These are phyloP conservation scores for Aspergillus hancockii DNA, from an alignment of 495 filamentous ascomycete species.

Conservation along the genomic window DNA sequence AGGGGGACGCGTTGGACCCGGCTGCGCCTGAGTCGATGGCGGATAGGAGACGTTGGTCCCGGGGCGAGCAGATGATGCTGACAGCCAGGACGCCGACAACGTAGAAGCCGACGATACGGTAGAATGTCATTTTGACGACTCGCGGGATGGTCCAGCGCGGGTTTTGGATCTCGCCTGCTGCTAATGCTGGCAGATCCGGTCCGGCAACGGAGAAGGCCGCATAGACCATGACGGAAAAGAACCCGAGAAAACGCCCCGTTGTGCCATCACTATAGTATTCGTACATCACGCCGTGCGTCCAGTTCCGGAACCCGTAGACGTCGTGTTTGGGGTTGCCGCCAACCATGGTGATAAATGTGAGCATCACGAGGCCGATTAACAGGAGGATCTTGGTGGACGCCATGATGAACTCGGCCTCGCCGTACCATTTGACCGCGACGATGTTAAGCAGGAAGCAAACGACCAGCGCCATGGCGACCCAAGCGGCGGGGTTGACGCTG, in stretches of 20 bases:
- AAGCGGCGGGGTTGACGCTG: slow-evolving; percentile 53
- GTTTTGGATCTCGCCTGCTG: slow-evolving; percentile 78
- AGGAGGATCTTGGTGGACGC: slow-evolving; percentile 74
- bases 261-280: slow-evolving; percentile 34
- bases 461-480: slow-evolving; percentile 70
- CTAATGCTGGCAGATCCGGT: slow-evolving; percentile 72
- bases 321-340: slow-evolving; percentile 65
- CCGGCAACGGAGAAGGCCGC: slow-evolving; percentile 53
- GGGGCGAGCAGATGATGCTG: slow-evolving; percentile 47
- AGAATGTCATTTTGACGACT: slow-evolving; percentile 78
- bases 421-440: slow-evolving; percentile 68
- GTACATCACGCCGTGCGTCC: slow-evolving; percentile 47
- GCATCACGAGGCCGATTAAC: slow-evolving; percentile 66
- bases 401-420: slow-evolving; percentile 74
- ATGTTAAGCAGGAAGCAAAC: slow-evolving; percentile 66
- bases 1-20: slow-evolving; percentile 51
- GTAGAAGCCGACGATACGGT: slow-evolving; percentile 83
- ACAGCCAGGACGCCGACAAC: slow-evolving; percentile 54
- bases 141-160: slow-evolving; percentile 74
- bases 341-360: slow-evolving; percentile 68
- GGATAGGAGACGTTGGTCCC: slow-evolving; percentile 56
- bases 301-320: slow-evolving; percentile 68
- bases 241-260: slow-evolving; percentile 42
- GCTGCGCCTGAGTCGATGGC: slow-evolving; percentile 44
- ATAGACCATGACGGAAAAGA: slow-evolving; percentile 46